Base-by-base conservation (phyloP, 2,329 filamentous ascomycete species). In the Neofusicoccum ribis region DNA sequence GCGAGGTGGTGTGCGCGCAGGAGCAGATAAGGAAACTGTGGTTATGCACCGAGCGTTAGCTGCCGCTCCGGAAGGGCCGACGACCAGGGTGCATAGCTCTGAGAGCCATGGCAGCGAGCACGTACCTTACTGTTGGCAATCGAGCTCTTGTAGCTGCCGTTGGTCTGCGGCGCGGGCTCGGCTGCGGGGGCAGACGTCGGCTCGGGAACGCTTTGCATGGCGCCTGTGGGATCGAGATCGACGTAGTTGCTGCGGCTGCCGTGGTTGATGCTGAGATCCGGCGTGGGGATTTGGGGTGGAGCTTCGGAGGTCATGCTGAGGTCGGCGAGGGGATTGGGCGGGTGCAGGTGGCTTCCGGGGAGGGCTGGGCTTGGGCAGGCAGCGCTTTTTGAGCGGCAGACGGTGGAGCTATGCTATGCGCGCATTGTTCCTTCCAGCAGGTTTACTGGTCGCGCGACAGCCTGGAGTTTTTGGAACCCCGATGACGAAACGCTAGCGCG, bases 111-210 rank as follows among this genome's bases (percentile, higher is more conserved):
- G 47, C 23, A 43, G 20, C 43, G 69, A 68, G 71, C 68, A 75
- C 80, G 66, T 73, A 81, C 80, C 80, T 81, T 73, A 82, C 80
- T 76, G 70, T 75, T 74, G 56, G 78, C 58, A 65, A 80, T 70
- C 67, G 70, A 72, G 72, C 77, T 73, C 71, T 78, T 77, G 66
- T 52, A 66, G 41, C 50, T 44, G 56, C 64, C 66, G 66, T 69
- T 66, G 43, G 51, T 46, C 31, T 63, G 54, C 14, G 50, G 37
- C 41, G 54, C 63, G 54, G 34, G 20, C 23, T 64, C 58, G 51
- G 65, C 62, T 23, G 49, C 43, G 43, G 56, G 43, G 11, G 43
- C 52, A 43, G 20, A n/a, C 37, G 37, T 23, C 17, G 56, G 52
- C 65, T 47, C 36, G 39, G 39, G 47, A 46, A 34, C 64, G 41